Conservation (phyloP, 768 basidiomycete genomes). For the Termitomyces sp. region DNA sequence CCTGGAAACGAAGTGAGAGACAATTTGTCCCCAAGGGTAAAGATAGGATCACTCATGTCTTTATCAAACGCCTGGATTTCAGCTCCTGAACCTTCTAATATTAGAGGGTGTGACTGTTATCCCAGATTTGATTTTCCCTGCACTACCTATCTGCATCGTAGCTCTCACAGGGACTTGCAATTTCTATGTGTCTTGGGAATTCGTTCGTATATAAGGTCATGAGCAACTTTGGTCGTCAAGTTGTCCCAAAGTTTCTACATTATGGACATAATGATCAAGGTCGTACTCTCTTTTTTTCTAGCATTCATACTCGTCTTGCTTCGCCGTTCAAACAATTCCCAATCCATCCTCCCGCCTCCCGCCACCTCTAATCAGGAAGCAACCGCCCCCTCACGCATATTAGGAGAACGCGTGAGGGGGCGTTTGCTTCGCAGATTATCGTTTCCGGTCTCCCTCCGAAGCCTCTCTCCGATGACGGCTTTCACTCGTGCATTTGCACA, state of each 20-base stretch:
- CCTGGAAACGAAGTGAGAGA: background rate
- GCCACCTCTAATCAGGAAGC: background rate
- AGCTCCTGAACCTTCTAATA: background rate
- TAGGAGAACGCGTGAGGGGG: background rate
- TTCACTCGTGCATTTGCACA: background rate
- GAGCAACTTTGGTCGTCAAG: background rate
- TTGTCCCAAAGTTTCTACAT: background rate
- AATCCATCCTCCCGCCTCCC: background rate
- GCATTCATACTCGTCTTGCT: background rate
- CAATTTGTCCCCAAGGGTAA: background rate
- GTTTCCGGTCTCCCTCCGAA: background rate
- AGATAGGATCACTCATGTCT: background rate
- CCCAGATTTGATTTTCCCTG: background rate
- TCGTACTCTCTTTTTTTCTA: background rate
- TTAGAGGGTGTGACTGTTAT: background rate
- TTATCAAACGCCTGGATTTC: background rate
- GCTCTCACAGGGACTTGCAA: background rate
- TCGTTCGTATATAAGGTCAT: background rate
- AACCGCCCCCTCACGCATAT: background rate
- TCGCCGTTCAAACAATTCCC: background rate
- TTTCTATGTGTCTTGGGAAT: background rate
- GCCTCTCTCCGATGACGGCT: background rate
- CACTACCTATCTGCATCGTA: background rate
- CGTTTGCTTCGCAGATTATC: background rate
- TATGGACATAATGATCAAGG: background rate